Conservation (phyloP, 345 rosid genomes). For the Tarenaya hassleriana region DNA sequence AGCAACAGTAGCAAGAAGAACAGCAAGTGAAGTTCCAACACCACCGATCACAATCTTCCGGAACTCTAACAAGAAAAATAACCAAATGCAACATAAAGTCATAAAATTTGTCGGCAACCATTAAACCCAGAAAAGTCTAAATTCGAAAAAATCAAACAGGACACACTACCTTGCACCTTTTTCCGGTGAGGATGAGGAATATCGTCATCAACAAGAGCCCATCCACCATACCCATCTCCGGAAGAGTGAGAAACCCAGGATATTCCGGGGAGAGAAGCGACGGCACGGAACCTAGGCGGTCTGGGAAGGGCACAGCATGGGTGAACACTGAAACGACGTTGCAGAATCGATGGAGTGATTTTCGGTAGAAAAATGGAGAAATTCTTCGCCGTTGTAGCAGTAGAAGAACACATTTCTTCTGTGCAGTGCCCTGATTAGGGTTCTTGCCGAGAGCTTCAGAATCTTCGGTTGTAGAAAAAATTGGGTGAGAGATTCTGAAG, state of each 20-base stretch:
- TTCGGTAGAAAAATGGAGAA: constrained; percentile 28
- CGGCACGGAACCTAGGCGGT: constrained; percentile 30
- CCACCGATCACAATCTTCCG: constrained; percentile 37
- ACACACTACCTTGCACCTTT: constrained; percentile 39
- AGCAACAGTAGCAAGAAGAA: constrained; percentile 50
- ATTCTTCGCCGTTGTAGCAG: constrained; percentile 19
- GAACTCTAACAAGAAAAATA: constrained; percentile 36
- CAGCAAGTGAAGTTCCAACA: constrained; percentile 44
- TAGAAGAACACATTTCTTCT: constrained; percentile 31
- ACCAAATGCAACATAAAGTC: background rate
- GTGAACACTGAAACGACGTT: constrained; percentile 32
- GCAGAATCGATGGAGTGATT: constrained; percentile 27
- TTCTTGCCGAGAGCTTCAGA: background rate
- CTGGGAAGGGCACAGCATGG: constrained; percentile 22
- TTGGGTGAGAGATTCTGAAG: too few species aligned
- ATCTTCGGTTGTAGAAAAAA: too few species aligned
- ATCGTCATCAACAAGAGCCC: constrained; percentile 47
- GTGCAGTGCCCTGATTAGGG: constrained; percentile 14
- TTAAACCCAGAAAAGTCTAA: background rate
- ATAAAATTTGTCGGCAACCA: background rate
- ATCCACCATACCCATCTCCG: constrained; percentile 42
- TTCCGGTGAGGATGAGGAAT: constrained; percentile 21
- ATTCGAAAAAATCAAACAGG: too few species aligned
- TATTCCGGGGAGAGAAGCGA: constrained; percentile 38
- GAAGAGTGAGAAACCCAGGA: constrained; percentile 50